Conservation (phyloP, 176 grass and related monocot genomes). For the Elaeis guineensis region DNA sequence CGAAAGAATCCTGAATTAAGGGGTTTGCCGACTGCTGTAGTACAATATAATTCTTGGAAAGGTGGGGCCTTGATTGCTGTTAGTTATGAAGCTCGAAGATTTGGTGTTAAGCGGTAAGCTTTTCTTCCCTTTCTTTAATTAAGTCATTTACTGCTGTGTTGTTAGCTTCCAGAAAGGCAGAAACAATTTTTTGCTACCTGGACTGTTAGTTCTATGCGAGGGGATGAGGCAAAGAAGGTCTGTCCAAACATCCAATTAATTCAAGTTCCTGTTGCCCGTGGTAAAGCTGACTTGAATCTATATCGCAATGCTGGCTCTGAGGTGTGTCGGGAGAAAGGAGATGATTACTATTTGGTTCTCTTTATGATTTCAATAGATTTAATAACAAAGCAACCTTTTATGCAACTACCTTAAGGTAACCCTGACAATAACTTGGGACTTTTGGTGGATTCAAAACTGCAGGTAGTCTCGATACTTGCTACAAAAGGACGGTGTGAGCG, state of each 20-base stretch:
- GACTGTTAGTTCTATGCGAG: conserved; percentile 73
- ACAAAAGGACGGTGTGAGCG: conserved; percentile 85
- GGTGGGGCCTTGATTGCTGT: conserved; percentile 82
- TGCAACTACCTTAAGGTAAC: not conserved
- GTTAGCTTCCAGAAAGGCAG: not conserved
- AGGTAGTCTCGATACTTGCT: conserved; percentile 73
- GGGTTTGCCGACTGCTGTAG: conserved; percentile 83
- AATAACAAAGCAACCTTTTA: not conserved
- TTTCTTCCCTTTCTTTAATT: not conserved
- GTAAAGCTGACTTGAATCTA: conserved; percentile 83
- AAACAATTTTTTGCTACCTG: not conserved
- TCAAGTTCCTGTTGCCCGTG: conserved; percentile 85
- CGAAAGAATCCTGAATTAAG: conserved; percentile 57
- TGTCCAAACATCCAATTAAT: conserved; percentile 70
- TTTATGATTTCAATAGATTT: too few species aligned
- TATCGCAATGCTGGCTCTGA: conserved; percentile 74
- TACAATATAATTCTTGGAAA: conserved; percentile 96
- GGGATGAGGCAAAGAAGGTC: conserved; percentile 71
- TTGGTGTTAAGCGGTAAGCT: conserved; percentile 72
- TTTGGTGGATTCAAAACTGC: conserved; percentile 3
- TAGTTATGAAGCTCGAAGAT: conserved; percentile 88
- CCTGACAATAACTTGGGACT: not conserved
- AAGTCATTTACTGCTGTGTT: not conserved
- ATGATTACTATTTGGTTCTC: not conserved
- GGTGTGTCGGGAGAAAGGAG: conserved; percentile 27